Percentiles rank a stretch among this genome's conserved stretches.
Evolutionary conservation across 306 rosid genomes (phyloP).

Genomic region (Macrotyloma uniflorum): DNA sequence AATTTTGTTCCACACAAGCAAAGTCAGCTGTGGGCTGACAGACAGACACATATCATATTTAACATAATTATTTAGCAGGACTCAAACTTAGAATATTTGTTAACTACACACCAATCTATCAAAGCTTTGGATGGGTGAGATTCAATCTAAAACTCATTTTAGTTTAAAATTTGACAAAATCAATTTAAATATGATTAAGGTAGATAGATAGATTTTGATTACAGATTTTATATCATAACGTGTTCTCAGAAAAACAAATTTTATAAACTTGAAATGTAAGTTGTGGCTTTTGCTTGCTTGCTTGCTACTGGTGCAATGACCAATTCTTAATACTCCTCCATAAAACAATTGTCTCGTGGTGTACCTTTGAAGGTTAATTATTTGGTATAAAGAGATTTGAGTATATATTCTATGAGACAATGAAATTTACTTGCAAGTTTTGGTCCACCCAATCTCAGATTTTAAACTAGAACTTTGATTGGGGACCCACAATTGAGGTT

Average conservation of each 20-base stretch:
- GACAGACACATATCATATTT: too few relatives aligned
- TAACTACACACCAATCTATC: too few relatives aligned
- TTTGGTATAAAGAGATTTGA: not conserved
- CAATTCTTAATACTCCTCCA: not conserved
- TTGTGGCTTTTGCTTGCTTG: not conserved
- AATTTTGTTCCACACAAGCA: too few relatives aligned
- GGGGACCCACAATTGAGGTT: conserved; percentile 29
- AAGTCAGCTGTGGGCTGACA: too few relatives aligned
- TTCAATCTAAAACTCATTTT: not conserved
- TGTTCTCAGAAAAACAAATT: not conserved
- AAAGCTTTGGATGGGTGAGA: too few relatives aligned
- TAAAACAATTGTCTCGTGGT: not conserved
- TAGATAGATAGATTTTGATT: not conserved
- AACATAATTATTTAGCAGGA: too few relatives aligned
- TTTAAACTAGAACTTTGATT: not conserved
- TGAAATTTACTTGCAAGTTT: not conserved
- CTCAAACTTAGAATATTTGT: too few relatives aligned
- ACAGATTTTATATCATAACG: not conserved
- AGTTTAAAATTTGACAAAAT: not conserved
- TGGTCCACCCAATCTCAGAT: not conserved
- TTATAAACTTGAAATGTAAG: not conserved
- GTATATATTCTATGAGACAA: not conserved
- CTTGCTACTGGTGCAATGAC: not conserved
- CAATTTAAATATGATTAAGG: not conserved
- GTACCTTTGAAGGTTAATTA: not conserved